Conservation (phyloP, 495 filamentous ascomycete species). For the Cercophora sp. region DNA sequence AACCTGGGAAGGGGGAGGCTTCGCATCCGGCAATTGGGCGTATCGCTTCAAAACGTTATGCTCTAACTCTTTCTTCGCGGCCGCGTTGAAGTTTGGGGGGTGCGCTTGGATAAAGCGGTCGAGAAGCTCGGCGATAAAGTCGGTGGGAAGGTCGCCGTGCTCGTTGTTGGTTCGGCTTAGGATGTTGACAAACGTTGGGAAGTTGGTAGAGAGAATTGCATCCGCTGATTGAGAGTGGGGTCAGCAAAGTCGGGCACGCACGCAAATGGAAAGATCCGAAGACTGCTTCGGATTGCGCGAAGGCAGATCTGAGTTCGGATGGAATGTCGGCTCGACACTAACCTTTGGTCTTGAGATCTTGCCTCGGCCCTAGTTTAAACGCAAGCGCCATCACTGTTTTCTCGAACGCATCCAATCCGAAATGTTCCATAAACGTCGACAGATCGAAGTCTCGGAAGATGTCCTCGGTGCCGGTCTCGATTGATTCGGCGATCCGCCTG, state of each 20-base stretch:
- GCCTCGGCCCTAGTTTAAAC: constrained; percentile 72
- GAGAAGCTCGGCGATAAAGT: constrained; percentile 70
- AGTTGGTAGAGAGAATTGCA: constrained; percentile 71
- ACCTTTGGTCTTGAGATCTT: constrained; percentile 89
- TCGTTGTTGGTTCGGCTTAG: constrained; percentile 57
- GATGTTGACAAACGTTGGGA: constrained; percentile 67
- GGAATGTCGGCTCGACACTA: too few species aligned
- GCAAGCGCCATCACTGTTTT: constrained; percentile 87
- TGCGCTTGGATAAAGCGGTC: constrained; percentile 79
- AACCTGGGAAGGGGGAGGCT: constrained; percentile 65
- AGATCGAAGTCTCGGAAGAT: constrained; percentile 93
- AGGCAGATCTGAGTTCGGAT: too few species aligned
- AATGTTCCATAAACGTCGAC: constrained; percentile 87
- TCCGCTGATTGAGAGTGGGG: constrained; percentile 58
- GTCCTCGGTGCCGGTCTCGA: constrained; percentile 78
- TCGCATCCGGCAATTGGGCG: constrained; percentile 46
- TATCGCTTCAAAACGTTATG: constrained; percentile 68
- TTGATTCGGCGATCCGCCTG: constrained; percentile 84
- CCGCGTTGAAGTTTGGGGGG: constrained; percentile 74
- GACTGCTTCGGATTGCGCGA: too few species aligned
- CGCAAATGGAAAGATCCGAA: too few species aligned
- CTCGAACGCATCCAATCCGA: constrained; percentile 80
- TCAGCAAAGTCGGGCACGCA: constrained; percentile 21
- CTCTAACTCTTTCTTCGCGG: constrained; percentile 62
- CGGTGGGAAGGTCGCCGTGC: constrained; percentile 57